These are phyloP conservation scores for Suillus brevipes DNA, from an alignment of 768 basidiomycete species.

Conservation along the genomic window DNA sequence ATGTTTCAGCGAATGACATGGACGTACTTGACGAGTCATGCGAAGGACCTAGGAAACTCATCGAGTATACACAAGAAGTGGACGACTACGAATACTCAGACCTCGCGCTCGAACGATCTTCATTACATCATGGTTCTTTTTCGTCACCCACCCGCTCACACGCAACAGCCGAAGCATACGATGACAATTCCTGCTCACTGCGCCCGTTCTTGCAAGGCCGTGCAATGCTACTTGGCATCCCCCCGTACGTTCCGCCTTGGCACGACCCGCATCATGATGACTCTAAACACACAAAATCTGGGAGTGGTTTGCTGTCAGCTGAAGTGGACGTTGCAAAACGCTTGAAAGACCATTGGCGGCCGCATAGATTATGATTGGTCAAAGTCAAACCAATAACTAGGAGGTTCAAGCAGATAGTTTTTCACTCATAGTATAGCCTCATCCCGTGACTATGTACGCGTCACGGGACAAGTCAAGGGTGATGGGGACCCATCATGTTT, in stretches of 20 bases:
- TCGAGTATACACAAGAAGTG: constrained; percentile 8
- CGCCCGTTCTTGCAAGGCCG: constrained; percentile 53
- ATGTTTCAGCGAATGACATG: constrained; percentile 5
- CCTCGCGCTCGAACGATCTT: constrained; percentile 6
- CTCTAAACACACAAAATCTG: constrained; percentile 5
- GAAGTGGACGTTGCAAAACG: constrained; percentile 63
- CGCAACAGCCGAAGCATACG: not conserved
- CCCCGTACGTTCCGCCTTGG: constrained; percentile 8
- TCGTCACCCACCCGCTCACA: not conserved
- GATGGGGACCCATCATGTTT: constrained; percentile 61
- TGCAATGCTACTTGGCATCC: constrained; percentile 44
- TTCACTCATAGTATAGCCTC: constrained; percentile 32
- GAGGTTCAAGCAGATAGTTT: not conserved
- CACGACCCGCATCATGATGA: constrained; percentile 1
- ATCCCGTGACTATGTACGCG: constrained; percentile 58
- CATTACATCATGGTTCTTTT: constrained; percentile 12
- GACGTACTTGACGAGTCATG: constrained; percentile 5
- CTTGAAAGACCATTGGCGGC: constrained; percentile 66
- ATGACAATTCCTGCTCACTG: not conserved
- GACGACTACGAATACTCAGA: constrained; percentile 3
- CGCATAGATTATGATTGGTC: constrained; percentile 48
- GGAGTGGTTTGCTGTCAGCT: constrained; percentile 39
- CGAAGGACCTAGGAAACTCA: constrained; percentile 8
- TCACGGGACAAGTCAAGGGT: constrained; percentile 59
- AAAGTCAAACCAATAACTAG: not conserved